Percentiles rank a stretch among this genome's conserved stretches.
phyloP scores from a whole-genome alignment of 306 rosid species.

The Betula pendula region DNA sequence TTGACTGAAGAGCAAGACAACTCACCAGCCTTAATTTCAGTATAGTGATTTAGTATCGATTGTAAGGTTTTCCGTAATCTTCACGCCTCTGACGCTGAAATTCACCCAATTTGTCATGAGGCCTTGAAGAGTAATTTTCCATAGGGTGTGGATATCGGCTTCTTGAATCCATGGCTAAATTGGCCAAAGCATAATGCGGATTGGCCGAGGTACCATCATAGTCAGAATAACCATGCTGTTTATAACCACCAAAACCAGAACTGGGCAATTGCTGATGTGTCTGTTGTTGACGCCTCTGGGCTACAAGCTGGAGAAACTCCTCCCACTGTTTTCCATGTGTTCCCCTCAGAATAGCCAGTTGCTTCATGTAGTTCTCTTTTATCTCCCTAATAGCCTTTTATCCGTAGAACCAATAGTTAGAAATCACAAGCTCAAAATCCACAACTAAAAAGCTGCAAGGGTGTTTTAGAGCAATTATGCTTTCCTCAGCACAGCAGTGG shows the following conservation, averaged over 20 bases:
- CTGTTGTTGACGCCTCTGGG: constrained; percentile 78
- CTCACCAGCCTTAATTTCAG: constrained; percentile 68
- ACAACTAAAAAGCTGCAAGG: constrained; percentile 11
- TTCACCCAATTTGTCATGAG: constrained; percentile 75
- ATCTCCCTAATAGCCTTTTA: constrained; percentile 77
- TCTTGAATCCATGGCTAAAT: constrained; percentile 66
- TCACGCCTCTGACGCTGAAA: constrained; percentile 73
- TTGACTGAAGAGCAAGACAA: constrained; percentile 47
- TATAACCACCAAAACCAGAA: constrained; percentile 70
- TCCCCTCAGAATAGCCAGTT: constrained; percentile 65
- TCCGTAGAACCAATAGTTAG: constrained; percentile 30
- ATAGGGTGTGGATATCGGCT: constrained; percentile 64
- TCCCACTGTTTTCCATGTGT: constrained; percentile 84
- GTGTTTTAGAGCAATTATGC: constrained; percentile 1
- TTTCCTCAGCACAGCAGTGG: constrained; percentile 8
- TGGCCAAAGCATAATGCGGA: constrained; percentile 59
- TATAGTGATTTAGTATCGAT: constrained; percentile 62
- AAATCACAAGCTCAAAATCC: constrained; percentile 31
- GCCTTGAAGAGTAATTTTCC: constrained; percentile 70
- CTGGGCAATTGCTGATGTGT: constrained; percentile 59
- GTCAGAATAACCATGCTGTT: constrained; percentile 63
- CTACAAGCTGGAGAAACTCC: constrained; percentile 77
- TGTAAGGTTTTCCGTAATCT: constrained; percentile 70
- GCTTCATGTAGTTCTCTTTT: constrained; percentile 81
- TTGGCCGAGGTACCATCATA: constrained; percentile 61